Percentiles rank a stretch among this genome's conserved stretches.
These are phyloP conservation scores for Cercospora citrullina DNA, from an alignment of 2,329 filamentous ascomycete genomes.

Conservation along the genomic window DNA sequence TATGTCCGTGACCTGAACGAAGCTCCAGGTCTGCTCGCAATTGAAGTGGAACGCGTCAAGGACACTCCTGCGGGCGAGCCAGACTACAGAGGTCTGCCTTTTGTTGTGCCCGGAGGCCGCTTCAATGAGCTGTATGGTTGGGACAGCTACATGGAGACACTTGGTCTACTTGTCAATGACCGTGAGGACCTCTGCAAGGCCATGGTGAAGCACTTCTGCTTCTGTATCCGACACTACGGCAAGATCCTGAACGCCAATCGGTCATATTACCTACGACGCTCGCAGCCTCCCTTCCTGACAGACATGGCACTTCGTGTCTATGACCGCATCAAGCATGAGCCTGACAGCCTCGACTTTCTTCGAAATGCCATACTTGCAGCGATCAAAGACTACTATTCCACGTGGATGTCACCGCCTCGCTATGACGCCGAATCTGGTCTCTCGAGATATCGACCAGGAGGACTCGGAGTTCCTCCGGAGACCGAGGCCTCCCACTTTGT, in stretches of 20 bases:
- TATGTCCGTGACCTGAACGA: conserved; percentile 80
- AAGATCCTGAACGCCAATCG: conserved; percentile 97
- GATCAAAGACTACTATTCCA: conserved; percentile 93
- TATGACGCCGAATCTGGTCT: conserved; percentile 75
- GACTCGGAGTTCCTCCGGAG: conserved; percentile 84
- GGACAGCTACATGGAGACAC: conserved; percentile 98
- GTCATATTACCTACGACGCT: conserved; percentile 91
- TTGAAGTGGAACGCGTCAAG: conserved; percentile 72
- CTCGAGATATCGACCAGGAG: conserved; percentile 81
- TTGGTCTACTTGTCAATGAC: conserved; percentile 83
- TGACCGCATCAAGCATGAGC: conserved; percentile 86
- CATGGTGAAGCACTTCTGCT: conserved; percentile 96
- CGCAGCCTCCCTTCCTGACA: conserved; percentile 93
- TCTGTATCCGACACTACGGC: conserved; percentile 96
- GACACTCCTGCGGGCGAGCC: conserved; percentile 68
- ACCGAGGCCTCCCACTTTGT: conserved; percentile 85
- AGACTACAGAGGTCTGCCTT: conserved; percentile 77
- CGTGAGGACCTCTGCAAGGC: conserved; percentile 83
- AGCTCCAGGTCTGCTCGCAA: conserved; percentile 83
- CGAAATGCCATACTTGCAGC: conserved; percentile 78
- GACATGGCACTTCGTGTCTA: conserved; percentile 96
- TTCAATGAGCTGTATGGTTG: conserved; percentile 99
- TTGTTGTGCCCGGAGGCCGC: conserved; percentile 93
- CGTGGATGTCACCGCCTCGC: conserved; percentile 75
- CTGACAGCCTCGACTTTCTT: conserved; percentile 77